phyloP scores from a whole-genome alignment of 208 protist genomes.

The Entamoeba nuttalli region DNA sequence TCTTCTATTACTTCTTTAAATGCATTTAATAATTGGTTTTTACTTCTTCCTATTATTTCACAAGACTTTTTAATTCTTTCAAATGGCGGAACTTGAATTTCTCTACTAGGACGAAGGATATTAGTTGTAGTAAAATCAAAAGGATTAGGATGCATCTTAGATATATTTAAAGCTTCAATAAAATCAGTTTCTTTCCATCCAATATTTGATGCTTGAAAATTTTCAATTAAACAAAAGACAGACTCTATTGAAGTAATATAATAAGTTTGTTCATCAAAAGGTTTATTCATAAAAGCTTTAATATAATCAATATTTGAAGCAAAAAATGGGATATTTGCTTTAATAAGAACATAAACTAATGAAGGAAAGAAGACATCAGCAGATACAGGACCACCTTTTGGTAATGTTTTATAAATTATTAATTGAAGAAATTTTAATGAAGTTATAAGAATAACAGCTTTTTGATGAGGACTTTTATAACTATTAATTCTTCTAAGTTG shows the following conservation, averaged over 20 bases:
- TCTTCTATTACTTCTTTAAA: not conserved
- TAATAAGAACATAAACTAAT: not conserved
- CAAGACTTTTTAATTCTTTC: not conserved
- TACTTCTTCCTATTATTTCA: not conserved
- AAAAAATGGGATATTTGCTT: not conserved
- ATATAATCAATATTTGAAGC: not conserved
- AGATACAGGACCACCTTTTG: not conserved
- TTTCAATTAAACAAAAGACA: not conserved
- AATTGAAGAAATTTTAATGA: not conserved
- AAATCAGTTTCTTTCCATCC: not conserved
- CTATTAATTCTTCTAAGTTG: not conserved
- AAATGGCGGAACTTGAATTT: not conserved
- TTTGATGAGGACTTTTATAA: not conserved
- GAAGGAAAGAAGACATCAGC: not conserved
- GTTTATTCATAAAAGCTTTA: not conserved
- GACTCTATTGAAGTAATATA: not conserved
- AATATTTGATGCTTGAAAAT: not conserved
- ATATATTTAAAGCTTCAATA: not conserved
- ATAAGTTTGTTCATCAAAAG: not conserved
- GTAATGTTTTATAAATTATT: not conserved
- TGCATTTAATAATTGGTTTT: not conserved
- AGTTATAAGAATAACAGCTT: not conserved
- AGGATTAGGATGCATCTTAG: not conserved
- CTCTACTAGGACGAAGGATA: not conserved
- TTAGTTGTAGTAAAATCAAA: not conserved